Evolutionary conservation across 202 grass and related monocot genomes (phyloP).

Genomic region (Brachypodium distachyon): DNA sequence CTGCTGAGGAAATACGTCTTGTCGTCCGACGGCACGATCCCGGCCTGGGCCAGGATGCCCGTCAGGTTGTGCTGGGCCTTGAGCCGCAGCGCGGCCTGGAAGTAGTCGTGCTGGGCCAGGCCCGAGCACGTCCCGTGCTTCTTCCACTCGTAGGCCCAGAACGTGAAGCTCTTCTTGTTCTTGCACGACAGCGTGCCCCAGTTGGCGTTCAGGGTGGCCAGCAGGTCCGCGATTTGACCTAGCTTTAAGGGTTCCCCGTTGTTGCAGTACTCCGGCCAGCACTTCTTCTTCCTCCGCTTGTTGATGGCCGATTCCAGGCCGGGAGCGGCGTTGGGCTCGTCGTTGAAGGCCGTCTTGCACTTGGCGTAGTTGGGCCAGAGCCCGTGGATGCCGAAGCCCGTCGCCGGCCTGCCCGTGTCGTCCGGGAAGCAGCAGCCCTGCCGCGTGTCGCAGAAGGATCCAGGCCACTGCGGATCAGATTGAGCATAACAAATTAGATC

Average conservation of each 20-base stretch:
- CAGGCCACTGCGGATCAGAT: conserved; percentile 51
- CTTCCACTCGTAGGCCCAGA: conserved; percentile 76
- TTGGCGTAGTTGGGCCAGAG: conserved; percentile 68
- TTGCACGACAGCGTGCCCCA: conserved; percentile 65
- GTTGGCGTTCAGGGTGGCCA: conserved; percentile 19
- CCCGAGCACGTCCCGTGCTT: conserved; percentile 79
- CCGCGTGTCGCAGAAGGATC: conserved; percentile 53
- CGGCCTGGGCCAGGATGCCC: conserved; percentile 32
- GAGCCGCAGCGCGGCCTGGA: conserved; percentile 35
- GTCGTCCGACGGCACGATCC: conserved; percentile 48
- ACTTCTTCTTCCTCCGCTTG: not conserved
- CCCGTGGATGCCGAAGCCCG: conserved; percentile 71
- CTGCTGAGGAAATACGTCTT: conserved; percentile 22
- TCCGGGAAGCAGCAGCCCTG: conserved; percentile 51
- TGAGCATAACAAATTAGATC: no score
- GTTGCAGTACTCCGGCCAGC: conserved; percentile 38
- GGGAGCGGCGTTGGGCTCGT: not conserved
- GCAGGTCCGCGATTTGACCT: conserved; percentile 34
- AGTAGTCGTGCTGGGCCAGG: conserved; percentile 53
- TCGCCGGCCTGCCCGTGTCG: conserved; percentile 41
- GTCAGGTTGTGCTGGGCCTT: conserved; percentile 43
- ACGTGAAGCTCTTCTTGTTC: conserved; percentile 22
- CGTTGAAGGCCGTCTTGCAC: not conserved
- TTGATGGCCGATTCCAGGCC: not conserved
- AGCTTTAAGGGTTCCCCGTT: not conserved